phyloP scores from a whole-genome alignment of 164 flowering plant genomes.

The Aristolochia californica region DNA sequence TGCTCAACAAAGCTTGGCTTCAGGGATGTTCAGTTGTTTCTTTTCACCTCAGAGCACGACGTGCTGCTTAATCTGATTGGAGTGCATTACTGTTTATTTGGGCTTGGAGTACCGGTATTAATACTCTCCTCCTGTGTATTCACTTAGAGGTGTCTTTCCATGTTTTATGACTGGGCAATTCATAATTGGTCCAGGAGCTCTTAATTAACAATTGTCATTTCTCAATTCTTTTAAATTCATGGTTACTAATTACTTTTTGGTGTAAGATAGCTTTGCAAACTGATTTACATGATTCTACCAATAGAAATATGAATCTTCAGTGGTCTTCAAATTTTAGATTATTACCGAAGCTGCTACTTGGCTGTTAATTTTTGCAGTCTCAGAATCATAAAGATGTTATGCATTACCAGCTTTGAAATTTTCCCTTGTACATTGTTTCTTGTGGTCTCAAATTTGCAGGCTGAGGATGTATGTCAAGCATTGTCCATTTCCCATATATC shows the following conservation, averaged over 20 bases:
- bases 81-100: slow-evolving; percentile 50
- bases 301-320: no score
- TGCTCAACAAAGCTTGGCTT: slow-evolving; percentile 35
- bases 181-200: neutral
- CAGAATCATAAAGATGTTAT: no score
- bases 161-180: no score
- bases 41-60: slow-evolving; percentile 40
- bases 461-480: slow-evolving; percentile 31
- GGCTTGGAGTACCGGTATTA: slow-evolving; percentile 53
- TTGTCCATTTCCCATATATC: slow-evolving; percentile 38
- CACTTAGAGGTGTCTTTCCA: neutral
- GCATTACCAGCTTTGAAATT: no score
- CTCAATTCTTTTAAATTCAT: neutral
- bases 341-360: no score
- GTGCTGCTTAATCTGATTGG: slow-evolving; percentile 66
- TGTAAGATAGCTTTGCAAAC: no score
- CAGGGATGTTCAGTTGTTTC: slow-evolving; percentile 53
- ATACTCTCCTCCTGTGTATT: neutral
- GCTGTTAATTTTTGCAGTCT: no score
- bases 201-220: neutral
- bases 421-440: no score
- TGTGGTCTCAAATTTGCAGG: slow-evolving; percentile 33
- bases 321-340: no score
- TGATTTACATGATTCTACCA: no score
- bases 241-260: no score